Base-by-base conservation (phyloP, 768 basidiomycete species). In the Wakefieldia striispora region DNA sequence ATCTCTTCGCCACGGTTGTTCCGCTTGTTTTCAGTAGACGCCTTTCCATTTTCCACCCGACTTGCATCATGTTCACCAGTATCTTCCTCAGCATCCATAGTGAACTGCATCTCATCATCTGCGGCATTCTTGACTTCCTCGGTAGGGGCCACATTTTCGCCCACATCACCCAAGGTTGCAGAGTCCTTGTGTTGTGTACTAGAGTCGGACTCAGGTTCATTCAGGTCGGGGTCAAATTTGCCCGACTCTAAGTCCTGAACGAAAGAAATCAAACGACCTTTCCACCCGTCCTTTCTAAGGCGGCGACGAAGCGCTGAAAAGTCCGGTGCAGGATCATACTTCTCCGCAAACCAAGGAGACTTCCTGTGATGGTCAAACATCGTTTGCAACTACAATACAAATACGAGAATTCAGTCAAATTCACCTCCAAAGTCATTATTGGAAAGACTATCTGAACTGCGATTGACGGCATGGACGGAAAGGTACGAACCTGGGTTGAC, bases 321-420 rank as follows among this genome's bases (percentile, higher is more conserved):
- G 59, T 91, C 86, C 44, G 81, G 75, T 36, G 82, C 70, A 49
- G 87, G 87, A 53, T 93, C 91, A 74, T 97, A 97, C 69, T 91
- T 91, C 77, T 97, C 95, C 48, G 84, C 82, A 75, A 97, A 97
- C 95, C 95, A 97, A 13, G 92, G 87, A n/a, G 91, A 91, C 64
- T 88, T 86, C 71, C 85, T 82, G 75, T 97, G 95, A 70, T 92
- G 88, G 29, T 97, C 88, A 78, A 92, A 97, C 80, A 97, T 88
- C 49, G 88, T 88, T 75, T 91, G 91, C 63, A 95, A 83, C 94
- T 97, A 79, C 67, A 77, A 72, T 70, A 73, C 69, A 69, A 67
- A 63, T 62, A 63, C 54, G 54, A 48, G 29, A 47, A 45, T 56
- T 68, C 50, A 66, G 66, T 51, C 48, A 61, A 54, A 43, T 47